Conservation (phyloP, 2,329 filamentous ascomycete species). For the Sporothrix protearum region DNA sequence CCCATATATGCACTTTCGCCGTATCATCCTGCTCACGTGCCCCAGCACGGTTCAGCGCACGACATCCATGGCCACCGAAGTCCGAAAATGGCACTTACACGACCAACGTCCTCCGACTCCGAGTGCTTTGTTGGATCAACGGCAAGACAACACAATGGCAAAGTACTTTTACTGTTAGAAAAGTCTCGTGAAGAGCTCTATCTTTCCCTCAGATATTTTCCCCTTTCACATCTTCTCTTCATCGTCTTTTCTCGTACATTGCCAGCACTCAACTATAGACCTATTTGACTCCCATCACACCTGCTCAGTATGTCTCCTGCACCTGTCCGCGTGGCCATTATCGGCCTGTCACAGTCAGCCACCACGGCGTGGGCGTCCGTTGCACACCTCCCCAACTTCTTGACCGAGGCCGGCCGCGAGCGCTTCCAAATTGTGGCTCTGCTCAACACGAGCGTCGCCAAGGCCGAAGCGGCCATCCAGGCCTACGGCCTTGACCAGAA, state of each 20-base stretch:
- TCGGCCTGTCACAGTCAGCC: background rate
- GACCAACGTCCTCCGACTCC: conserved; percentile 2
- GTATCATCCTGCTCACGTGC: no score
- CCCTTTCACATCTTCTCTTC: background rate
- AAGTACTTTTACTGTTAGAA: background rate
- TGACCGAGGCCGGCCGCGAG: conserved; percentile 42
- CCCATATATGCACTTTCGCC: no score
- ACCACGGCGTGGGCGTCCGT: conserved; percentile 15
- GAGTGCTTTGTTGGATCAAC: background rate
- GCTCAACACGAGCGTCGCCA: conserved; percentile 45
- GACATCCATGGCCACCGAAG: background rate
- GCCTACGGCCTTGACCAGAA: conserved; percentile 40
- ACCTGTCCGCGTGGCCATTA: background rate
- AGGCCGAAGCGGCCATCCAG: conserved; percentile 44
- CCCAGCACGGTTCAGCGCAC: background rate
- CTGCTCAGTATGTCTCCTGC: background rate
- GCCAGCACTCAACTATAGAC: background rate
- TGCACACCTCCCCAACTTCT: conserved; percentile 58
- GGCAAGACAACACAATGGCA: background rate
- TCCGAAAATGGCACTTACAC: conserved; percentile 1
- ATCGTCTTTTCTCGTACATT: no score
- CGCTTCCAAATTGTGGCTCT: conserved; percentile 50
- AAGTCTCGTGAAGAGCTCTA: background rate
- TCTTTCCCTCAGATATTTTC: background rate
- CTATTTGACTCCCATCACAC: background rate